Evolutionary conservation across 805 yeast species (phyloP).

Genomic region (Zygosaccharomyces bailii): DNA sequence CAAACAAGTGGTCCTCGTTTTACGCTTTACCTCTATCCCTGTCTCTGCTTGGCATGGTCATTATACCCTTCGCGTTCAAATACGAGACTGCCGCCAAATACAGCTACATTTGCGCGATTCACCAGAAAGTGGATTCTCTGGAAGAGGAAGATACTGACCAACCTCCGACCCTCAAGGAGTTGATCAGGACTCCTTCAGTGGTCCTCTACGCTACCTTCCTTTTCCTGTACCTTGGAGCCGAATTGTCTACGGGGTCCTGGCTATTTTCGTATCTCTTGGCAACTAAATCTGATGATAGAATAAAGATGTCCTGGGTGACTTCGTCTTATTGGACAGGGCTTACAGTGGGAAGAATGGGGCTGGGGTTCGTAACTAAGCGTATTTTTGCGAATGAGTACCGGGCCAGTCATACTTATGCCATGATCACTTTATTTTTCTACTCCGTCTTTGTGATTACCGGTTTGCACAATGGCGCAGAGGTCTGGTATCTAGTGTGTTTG

Average conservation of each 20-base stretch:
- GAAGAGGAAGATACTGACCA: slow-evolving; percentile 20
- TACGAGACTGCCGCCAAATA: slow-evolving; percentile 42
- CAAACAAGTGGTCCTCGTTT: slow-evolving; percentile 31
- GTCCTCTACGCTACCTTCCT: slow-evolving; percentile 54
- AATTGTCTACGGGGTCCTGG: slow-evolving; percentile 71
- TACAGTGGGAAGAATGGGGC: slow-evolving; percentile 56
- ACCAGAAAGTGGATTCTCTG: slow-evolving; percentile 20
- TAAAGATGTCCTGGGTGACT: slow-evolving; percentile 56
- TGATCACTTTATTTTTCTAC: slow-evolving; percentile 38
- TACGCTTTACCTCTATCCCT: slow-evolving; percentile 36
- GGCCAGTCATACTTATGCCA: slow-evolving; percentile 34
- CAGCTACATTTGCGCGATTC: slow-evolving; percentile 23
- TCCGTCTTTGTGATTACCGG: slow-evolving; percentile 30
- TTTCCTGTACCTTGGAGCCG: slow-evolving; percentile 65
- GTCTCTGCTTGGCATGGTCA: slow-evolving; percentile 35
- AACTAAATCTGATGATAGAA: slow-evolving; percentile 47
- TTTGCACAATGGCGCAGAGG: slow-evolving; percentile 16
- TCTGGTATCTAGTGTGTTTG: slow-evolving; percentile 22
- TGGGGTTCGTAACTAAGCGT: slow-evolving; percentile 54
- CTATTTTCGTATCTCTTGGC: slow-evolving; percentile 57
- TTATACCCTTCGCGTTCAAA: slow-evolving; percentile 44
- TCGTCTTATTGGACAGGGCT: slow-evolving; percentile 73
- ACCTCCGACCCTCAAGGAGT: slow-evolving; percentile 9
- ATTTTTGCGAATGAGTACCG: slow-evolving; percentile 45
- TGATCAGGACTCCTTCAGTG: slow-evolving; percentile 33